Evolutionary conservation across 1,139 yeast genomes (phyloP).

Genomic region (Kluyveromyces marxianus): DNA sequence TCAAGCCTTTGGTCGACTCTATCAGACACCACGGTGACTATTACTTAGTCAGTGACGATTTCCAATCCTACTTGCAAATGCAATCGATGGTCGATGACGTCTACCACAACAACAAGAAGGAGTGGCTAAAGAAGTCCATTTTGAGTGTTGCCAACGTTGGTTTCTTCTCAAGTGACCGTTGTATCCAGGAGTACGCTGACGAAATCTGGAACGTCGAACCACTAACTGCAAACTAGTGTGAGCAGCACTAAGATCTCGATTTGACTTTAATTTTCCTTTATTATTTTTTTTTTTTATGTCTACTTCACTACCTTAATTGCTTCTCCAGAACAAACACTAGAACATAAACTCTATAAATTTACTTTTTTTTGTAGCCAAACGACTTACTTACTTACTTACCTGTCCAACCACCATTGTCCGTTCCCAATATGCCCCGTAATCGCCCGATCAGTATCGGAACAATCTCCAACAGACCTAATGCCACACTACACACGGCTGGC

Average conservation of each 20-base stretch:
- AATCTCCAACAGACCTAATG: too few relatives aligned
- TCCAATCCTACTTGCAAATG: slow-evolving; percentile 76
- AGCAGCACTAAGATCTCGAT: not conserved
- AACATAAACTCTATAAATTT: too few relatives aligned
- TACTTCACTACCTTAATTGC: too few relatives aligned
- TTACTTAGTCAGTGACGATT: slow-evolving; percentile 83
- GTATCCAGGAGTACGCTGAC: slow-evolving; percentile 88
- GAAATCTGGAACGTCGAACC: slow-evolving; percentile 91
- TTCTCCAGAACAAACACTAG: too few relatives aligned
- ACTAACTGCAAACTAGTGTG: slow-evolving; percentile 18
- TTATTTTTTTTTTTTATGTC: not conserved
- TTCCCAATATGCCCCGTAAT: too few relatives aligned
- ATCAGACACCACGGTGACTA: slow-evolving; percentile 72
- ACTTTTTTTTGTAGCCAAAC: too few relatives aligned
- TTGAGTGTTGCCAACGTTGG: slow-evolving; percentile 89
- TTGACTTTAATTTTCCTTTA: not conserved
- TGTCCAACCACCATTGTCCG: too few relatives aligned
- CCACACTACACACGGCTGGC: too few relatives aligned
- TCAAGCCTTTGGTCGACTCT: slow-evolving; percentile 58
- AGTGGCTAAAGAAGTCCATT: slow-evolving; percentile 73
- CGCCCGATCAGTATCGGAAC: too few relatives aligned
- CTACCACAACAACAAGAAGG: slow-evolving; percentile 53
- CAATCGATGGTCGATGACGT: slow-evolving; percentile 70
- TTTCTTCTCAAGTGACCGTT: slow-evolving; percentile 84
- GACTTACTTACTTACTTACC: too few relatives aligned